Base-by-base conservation (phyloP, 2,329 filamentous ascomycete genomes). In the Apiospora pterosperma region DNA sequence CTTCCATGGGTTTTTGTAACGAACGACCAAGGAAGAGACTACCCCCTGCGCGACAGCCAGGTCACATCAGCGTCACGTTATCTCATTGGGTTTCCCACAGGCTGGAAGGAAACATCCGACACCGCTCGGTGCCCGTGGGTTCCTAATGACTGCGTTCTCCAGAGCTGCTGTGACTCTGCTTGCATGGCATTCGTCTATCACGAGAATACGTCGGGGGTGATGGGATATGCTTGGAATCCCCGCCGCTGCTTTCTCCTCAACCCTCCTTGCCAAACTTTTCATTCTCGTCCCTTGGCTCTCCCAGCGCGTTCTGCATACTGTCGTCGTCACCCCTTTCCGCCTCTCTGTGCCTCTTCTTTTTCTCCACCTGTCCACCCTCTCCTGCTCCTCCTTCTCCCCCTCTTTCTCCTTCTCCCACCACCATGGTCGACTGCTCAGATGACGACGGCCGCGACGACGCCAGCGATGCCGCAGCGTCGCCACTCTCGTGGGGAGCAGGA, bases 381-480 rank as follows among this genome's bases (percentile, higher is more conserved):
- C 28, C 28, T 28, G 28, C 4, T 55, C 11, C 6, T 11, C 48
- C 28, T 34, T 28, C 3, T 28, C 16, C 8, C 16, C n/a, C 16
- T 7, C 59, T 66, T 2, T 62, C 59, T 14, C 62, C 63, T 39
- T 61, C 62, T 6, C 55, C 63, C 25, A 44, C 63, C 28, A 66
- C 63, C 4, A 66, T 64, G 14, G 68, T 67, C 10, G 69, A 69
- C 12, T 68, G 62, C 21, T 65, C 65, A 11, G 66, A 65, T 11
- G 63, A 61, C 3, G n/a, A 36, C 36, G 28, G 48, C 28, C 44
- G 25, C 8, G 19, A n/a, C 7, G 28, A 2, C 16, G 28, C 7
- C n/a, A n/a, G n/a, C n/a, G n/a, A n/a, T n/a, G n/a, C n/a, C n/a
- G n/a, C n/a, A n/a, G n/a, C n/a, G n/a, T n/a, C n/a, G n/a, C n/a